Evolutionary conservation across 805 yeast genomes (phyloP).

Genomic region (Lachancea dasiensis): DNA sequence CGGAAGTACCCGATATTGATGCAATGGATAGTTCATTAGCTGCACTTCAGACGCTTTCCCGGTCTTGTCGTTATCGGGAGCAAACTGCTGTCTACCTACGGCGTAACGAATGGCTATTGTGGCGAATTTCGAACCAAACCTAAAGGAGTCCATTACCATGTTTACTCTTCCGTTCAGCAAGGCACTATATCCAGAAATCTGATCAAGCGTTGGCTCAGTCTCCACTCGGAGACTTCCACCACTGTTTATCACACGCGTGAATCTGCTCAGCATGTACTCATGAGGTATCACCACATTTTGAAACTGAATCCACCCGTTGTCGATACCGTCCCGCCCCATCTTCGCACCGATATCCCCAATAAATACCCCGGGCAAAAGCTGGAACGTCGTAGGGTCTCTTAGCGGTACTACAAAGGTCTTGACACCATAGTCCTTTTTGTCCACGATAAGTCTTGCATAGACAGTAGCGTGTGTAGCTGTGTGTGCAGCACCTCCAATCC

Average conservation of each 20-base stretch:
- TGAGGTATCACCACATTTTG: constrained; percentile 78
- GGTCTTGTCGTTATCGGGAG: constrained; percentile 11
- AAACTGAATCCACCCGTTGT: constrained; percentile 96
- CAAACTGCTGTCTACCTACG: constrained; percentile 82
- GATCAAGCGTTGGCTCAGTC: constrained; percentile 70
- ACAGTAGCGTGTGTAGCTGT: constrained; percentile 84
- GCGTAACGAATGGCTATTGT: constrained; percentile 88
- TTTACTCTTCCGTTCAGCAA: constrained; percentile 81
- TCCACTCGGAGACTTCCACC: constrained; percentile 51
- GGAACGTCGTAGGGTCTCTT: constrained; percentile 61
- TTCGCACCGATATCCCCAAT: constrained; percentile 92
- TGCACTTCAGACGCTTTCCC: constrained; percentile 48
- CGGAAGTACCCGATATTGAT: constrained; percentile 85
- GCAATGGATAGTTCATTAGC: constrained; percentile 79
- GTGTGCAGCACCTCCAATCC: constrained; percentile 98
- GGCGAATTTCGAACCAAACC: constrained; percentile 69
- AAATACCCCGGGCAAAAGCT: constrained; percentile 70
- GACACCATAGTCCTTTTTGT: constrained; percentile 85
- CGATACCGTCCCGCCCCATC: constrained; percentile 95
- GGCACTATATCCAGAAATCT: constrained; percentile 76
- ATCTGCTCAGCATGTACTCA: constrained; percentile 74
- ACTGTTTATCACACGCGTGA: constrained; percentile 61
- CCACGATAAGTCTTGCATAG: constrained; percentile 76
- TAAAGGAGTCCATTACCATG: constrained; percentile 82
- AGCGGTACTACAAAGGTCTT: constrained; percentile 88